Conservation (phyloP, 2,329 filamentous ascomycete genomes). For the Aspergillus puulaauensis region DNA sequence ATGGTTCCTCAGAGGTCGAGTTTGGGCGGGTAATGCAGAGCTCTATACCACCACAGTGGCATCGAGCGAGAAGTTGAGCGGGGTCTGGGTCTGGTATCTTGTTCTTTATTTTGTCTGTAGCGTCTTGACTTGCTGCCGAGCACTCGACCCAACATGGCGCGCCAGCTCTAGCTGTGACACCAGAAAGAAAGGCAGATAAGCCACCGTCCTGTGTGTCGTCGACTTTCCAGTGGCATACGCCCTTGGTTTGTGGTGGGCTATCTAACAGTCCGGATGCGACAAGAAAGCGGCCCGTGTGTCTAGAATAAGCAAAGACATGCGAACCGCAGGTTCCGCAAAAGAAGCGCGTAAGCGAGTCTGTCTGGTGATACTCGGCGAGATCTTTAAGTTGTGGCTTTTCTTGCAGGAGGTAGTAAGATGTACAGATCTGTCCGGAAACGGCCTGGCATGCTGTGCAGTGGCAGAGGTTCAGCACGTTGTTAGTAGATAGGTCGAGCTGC, state of each 20-base stretch:
- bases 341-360: slow-evolving; percentile 43
- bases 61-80: slow-evolving; percentile 44
- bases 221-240: slow-evolving; percentile 29
- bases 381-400: slow-evolving; percentile 32
- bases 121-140: background rate
- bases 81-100: slow-evolving; percentile 12
- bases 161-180: slow-evolving; percentile 12
- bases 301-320: slow-evolving; percentile 37
- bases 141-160: slow-evolving; percentile 22
- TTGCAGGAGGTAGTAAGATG: slow-evolving; percentile 45
- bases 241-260: slow-evolving; percentile 18
- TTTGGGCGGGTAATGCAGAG: slow-evolving; percentile 60
- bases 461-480: slow-evolving; percentile 43
- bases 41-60: slow-evolving; percentile 56
- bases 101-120: background rate
- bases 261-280: slow-evolving; percentile 33
- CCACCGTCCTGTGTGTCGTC: slow-evolving; percentile 31
- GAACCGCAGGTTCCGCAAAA: slow-evolving; percentile 54
- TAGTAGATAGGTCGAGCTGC: slow-evolving; percentile 20
- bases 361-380: slow-evolving; percentile 47
- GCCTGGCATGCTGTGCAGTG: slow-evolving; percentile 54
- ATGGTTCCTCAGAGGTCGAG: slow-evolving; percentile 43
- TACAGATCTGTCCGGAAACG: slow-evolving; percentile 48
- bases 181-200: slow-evolving; percentile 26
- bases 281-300: slow-evolving; percentile 26